phyloP scores from a whole-genome alignment of 148 eudicot species.

The Rhododendron henanense region DNA sequence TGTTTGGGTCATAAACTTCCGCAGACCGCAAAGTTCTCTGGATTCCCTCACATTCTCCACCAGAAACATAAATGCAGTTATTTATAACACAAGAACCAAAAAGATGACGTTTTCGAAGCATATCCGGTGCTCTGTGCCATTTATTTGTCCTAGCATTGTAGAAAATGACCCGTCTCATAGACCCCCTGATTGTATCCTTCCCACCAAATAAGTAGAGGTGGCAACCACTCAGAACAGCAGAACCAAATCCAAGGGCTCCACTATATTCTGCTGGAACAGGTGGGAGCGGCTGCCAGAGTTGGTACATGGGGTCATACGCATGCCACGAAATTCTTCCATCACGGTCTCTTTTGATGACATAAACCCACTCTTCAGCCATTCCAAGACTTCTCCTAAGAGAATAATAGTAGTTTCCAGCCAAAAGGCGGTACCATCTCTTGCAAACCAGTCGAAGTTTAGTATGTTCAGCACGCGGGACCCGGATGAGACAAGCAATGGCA shows the following conservation, averaged over 20 bases:
- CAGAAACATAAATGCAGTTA: constrained; percentile 76
- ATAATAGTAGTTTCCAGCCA: constrained; percentile 74
- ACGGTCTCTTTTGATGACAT: constrained; percentile 78
- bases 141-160: constrained; percentile 79
- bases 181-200: constrained; percentile 65
- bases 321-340: constrained; percentile 82
- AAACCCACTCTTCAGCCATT: constrained; percentile 89
- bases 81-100: constrained; percentile 79
- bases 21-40: constrained; percentile 77
- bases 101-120: constrained; percentile 76
- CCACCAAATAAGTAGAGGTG: constrained; percentile 79
- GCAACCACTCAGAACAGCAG: constrained; percentile 81
- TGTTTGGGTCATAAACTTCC: constrained; percentile 87
- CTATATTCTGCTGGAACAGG: constrained; percentile 84
- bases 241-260: constrained; percentile 81
- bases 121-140: constrained; percentile 75
- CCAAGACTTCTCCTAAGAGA: constrained; percentile 74
- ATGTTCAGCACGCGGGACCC: constrained; percentile 82
- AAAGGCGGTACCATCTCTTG: constrained; percentile 73
- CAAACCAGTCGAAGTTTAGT: constrained; percentile 77
- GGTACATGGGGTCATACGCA: constrained; percentile 80
- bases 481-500: constrained; percentile 77
- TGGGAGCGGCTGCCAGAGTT: constrained; percentile 88
- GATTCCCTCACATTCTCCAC: constrained; percentile 90
- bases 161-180: constrained; percentile 71